phyloP scores from a whole-genome alignment of 2,329 filamentous ascomycete species.

The Parascedosporium putredinis region DNA sequence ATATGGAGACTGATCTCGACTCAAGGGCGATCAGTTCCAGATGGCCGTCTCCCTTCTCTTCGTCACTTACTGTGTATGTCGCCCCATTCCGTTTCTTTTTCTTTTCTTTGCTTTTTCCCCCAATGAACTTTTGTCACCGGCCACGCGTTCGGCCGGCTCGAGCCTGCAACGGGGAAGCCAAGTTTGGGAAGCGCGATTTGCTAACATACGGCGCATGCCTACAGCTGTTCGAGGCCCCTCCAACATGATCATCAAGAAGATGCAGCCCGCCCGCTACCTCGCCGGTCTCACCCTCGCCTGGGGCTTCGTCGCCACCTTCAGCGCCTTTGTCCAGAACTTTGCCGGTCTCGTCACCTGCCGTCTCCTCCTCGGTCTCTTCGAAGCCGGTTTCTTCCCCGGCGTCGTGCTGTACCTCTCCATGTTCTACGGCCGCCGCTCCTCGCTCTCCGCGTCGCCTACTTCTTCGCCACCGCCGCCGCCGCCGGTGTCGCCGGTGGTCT shows the following conservation, averaged over 20 bases:
- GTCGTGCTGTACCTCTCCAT: constrained; percentile 30
- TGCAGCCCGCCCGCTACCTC: constrained; percentile 37
- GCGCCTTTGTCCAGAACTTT: constrained; percentile 38
- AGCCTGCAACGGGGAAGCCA: too few relatives aligned
- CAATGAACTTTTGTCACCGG: too few relatives aligned
- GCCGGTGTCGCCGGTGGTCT: constrained; percentile 56
- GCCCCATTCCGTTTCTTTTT: neutral
- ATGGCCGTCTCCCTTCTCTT: constrained; percentile 33
- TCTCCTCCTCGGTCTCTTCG: constrained; percentile 36
- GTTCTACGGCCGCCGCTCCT: constrained; percentile 46
- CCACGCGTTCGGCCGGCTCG: too few relatives aligned
- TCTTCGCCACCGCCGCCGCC: constrained; percentile 50
- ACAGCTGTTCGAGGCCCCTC: constrained; percentile 29
- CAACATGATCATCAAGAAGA: constrained; percentile 25
- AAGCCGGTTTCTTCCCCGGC: constrained; percentile 43
- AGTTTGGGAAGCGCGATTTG: too few relatives aligned
- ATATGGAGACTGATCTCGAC: constrained; percentile 47
- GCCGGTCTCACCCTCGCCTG: constrained; percentile 33
- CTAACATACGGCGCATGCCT: constrained; percentile 4
- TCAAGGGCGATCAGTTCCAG: constrained; percentile 48
- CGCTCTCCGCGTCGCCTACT: constrained; percentile 50
- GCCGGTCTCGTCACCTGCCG: constrained; percentile 36
- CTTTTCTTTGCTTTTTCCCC: too few relatives aligned
- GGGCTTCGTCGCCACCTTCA: constrained; percentile 35
- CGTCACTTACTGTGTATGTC: constrained; percentile 28